These are phyloP conservation scores for Aureobasidium pullulans DNA, from an alignment of 2,329 filamentous ascomycete genomes.

Conservation along the genomic window DNA sequence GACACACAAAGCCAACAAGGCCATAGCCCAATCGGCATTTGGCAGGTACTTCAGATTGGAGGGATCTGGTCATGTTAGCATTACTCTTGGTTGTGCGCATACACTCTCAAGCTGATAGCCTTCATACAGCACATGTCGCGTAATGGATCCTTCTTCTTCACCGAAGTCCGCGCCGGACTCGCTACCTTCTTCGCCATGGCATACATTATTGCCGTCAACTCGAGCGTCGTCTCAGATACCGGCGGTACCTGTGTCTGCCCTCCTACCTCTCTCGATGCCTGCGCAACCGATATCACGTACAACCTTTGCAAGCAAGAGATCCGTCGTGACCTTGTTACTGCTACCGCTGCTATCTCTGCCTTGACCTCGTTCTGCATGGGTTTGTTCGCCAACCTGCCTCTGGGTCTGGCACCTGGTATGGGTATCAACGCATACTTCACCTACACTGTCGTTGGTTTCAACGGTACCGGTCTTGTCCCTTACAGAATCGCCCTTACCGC, in stretches of 20 bases:
- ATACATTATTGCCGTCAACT: conserved; percentile 66
- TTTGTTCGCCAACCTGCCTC: conserved; percentile 58
- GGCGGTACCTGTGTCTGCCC: conserved; percentile 73
- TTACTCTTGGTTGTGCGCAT: conserved; percentile 11
- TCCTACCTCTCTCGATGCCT: conserved; percentile 42
- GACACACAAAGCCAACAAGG: conserved; percentile 25
- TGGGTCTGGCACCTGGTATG: conserved; percentile 64
- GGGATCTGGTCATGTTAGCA: conserved; percentile 65
- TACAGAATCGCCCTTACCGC: conserved; percentile 73
- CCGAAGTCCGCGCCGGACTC: conserved; percentile 74
- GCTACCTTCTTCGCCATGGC: conserved; percentile 66
- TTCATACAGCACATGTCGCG: conserved; percentile 55
- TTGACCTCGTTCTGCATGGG: conserved; percentile 79
- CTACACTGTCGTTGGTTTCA: conserved; percentile 70
- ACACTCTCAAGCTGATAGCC: conserved; percentile 16
- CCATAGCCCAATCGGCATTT: conserved; percentile 57
- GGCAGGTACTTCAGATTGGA: conserved; percentile 74
- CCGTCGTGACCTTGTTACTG: conserved; percentile 74
- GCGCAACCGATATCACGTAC: conserved; percentile 52
- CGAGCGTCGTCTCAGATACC: conserved; percentile 58
- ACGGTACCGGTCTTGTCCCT: conserved; percentile 65
- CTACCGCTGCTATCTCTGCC: conserved; percentile 74
- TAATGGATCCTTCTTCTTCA: conserved; percentile 70
- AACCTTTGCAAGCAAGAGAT: conserved; percentile 54
- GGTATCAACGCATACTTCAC: conserved; percentile 83